Percentiles rank a stretch among this genome's conserved stretches.
phyloP scores from a whole-genome alignment of 495 filamentous ascomycete genomes.

The Talaromyces borbonicus region DNA sequence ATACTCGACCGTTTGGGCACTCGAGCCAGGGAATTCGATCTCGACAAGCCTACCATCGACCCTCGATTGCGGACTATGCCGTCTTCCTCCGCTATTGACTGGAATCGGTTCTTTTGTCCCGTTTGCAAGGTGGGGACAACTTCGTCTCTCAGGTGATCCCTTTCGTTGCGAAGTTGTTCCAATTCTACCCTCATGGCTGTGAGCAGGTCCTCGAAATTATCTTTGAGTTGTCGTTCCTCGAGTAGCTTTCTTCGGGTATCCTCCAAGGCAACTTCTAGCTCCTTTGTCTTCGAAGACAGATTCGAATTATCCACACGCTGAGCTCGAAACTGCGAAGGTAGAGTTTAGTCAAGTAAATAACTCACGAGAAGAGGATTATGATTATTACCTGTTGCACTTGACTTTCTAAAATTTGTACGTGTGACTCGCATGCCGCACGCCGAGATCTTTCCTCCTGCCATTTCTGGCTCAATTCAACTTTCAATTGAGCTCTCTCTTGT shows the following conservation, averaged over 20 bases:
- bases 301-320: conserved; percentile 34
- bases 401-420: conserved; percentile 71
- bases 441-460: conserved; percentile 73
- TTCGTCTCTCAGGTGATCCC: conserved; percentile 84
- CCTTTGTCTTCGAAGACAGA: conserved; percentile 39
- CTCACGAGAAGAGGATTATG: background rate
- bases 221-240: conserved; percentile 81
- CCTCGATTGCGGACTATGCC: conserved; percentile 18
- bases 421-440: conserved; percentile 65
- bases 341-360: conserved; percentile 1
- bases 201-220: conserved; percentile 87
- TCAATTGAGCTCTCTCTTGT: conserved; percentile 83
- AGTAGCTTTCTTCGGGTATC: conserved; percentile 68
- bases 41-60: conserved; percentile 38
- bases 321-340: conserved; percentile 30
- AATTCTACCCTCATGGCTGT: conserved; percentile 75
- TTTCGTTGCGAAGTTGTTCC: conserved; percentile 72
- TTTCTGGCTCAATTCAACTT: conserved; percentile 71
- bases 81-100: conserved; percentile 55
- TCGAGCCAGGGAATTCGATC: conserved; percentile 54
- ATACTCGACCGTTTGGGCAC: conserved; percentile 27
- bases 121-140: conserved; percentile 64
- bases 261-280: conserved; percentile 72
- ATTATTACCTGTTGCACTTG: conserved; percentile 49
- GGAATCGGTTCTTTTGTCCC: conserved; percentile 61